A percentile compares a stretch with the other conserved stretches of the same genome.
These are phyloP conservation scores for Crithidia acanthocephali DNA, from an alignment of 208 protist genomes.

Conservation along the genomic window DNA sequence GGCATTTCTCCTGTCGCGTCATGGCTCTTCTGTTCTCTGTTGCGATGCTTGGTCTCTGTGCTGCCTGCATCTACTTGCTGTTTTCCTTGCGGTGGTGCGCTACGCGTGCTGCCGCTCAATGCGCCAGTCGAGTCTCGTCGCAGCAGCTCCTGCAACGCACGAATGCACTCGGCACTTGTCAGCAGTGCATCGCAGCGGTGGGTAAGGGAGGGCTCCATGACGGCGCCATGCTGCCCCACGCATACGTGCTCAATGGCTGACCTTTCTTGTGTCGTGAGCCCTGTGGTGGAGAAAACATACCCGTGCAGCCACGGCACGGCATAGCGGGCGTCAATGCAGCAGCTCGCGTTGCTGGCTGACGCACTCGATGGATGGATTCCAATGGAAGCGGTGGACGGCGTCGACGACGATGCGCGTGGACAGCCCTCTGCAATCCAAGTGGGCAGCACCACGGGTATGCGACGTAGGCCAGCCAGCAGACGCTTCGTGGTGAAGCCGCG, in stretches of 20 bases:
- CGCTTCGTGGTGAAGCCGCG: constrained; percentile 76
- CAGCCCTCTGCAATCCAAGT: constrained; percentile 47
- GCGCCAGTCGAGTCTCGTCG: neutral
- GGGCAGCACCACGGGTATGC: constrained; percentile 60
- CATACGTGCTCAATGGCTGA: constrained; percentile 51
- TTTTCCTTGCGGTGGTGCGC: neutral
- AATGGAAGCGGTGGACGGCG: neutral
- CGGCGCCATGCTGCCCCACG: constrained; percentile 44
- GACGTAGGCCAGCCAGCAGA: constrained; percentile 54
- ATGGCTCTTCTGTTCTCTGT: neutral
- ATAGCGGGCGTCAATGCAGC: neutral
- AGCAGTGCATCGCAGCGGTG: constrained; percentile 63
- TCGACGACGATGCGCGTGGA: neutral
- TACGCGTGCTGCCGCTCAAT: neutral
- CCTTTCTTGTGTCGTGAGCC: constrained; percentile 48
- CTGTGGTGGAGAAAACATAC: constrained; percentile 68
- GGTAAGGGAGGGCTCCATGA: constrained; percentile 40
- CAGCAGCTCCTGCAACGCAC: constrained; percentile 30
- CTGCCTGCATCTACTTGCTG: neutral
- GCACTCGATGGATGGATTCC: neutral
- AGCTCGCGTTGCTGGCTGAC: neutral
- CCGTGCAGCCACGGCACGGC: constrained; percentile 61
- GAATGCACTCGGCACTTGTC: constrained; percentile 42
- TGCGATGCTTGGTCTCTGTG: neutral
- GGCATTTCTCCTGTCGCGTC: neutral